Percentiles rank a stretch among this genome's conserved stretches.
These are phyloP conservation scores for Leccinum barrowsii DNA, from an alignment of 768 basidiomycete genomes.

Conservation along the genomic window DNA sequence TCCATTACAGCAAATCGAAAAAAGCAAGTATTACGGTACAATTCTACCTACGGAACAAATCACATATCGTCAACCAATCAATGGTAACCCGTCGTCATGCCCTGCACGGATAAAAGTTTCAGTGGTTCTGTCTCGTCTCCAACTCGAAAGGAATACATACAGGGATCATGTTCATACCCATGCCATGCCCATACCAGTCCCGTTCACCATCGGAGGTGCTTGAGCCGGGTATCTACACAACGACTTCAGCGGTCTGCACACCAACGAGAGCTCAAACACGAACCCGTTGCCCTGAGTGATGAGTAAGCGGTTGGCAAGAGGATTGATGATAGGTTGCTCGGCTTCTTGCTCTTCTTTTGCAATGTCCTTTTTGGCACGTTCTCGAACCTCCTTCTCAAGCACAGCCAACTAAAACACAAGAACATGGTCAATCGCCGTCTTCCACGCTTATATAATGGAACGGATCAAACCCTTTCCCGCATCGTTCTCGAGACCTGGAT, in stretches of 20 bases:
- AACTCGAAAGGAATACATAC: conserved; percentile 37
- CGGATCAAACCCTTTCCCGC: conserved; percentile 61
- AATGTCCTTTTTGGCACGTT: conserved; percentile 79
- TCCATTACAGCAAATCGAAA: conserved; percentile 27
- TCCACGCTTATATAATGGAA: background rate
- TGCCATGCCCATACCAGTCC: conserved; percentile 39
- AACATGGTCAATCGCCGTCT: conserved; percentile 6
- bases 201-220: conserved; percentile 59
- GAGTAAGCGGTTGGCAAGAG: conserved; percentile 51
- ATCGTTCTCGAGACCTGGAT: conserved; percentile 82
- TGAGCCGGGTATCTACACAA: conserved; percentile 54
- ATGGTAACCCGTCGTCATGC: conserved; percentile 70
- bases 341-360: conserved; percentile 90
- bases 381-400: conserved; percentile 87
- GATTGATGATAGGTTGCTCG: conserved; percentile 85
- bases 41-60: conserved; percentile 9
- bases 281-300: conserved; percentile 74
- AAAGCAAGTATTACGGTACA: conserved; percentile 27
- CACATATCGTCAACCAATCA: conserved; percentile 16
- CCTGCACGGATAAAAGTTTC: conserved; percentile 29
- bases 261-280: conserved; percentile 3
- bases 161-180: conserved; percentile 51
- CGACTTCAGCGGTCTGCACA: conserved; percentile 3
- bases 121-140: background rate
- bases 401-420: conserved; percentile 51